Evolutionary conservation across 2,329 filamentous ascomycete genomes (phyloP).

Genomic region (Neonectria magnoliae): DNA sequence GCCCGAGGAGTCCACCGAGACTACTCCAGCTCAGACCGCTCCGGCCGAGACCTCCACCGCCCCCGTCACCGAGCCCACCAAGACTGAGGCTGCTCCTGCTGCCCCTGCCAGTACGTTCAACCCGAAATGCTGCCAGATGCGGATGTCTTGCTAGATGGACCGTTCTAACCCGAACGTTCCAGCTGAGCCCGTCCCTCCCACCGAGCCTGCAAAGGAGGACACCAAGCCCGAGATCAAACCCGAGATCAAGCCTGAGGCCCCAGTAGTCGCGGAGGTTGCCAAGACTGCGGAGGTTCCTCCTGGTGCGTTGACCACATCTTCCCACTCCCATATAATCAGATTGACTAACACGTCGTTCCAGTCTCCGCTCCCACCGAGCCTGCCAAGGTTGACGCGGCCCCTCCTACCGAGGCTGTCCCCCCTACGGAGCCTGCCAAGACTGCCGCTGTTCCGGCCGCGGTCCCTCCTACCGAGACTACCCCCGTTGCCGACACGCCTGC

Average conservation of each 20-base stretch:
- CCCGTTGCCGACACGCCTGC: slow-evolving; percentile 33
- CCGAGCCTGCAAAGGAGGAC: slow-evolving; percentile 42
- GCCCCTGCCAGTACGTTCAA: slow-evolving; percentile 45
- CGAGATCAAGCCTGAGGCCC: slow-evolving; percentile 38
- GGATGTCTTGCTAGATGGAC: slow-evolving; percentile 1
- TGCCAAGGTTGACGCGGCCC: slow-evolving; percentile 42
- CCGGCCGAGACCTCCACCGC: slow-evolving; percentile 39
- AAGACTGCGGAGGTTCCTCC: slow-evolving; percentile 39
- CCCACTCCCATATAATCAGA: neutral
- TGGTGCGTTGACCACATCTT: slow-evolving; percentile 27
- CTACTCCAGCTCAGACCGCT: slow-evolving; percentile 16
- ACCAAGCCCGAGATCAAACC: slow-evolving; percentile 37
- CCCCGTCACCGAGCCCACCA: slow-evolving; percentile 46
- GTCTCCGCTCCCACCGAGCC: slow-evolving; percentile 38
- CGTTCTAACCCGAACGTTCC: slow-evolving; percentile 27
- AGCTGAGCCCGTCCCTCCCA: slow-evolving; percentile 40
- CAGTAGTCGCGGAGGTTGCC: slow-evolving; percentile 43
- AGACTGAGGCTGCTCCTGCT: slow-evolving; percentile 48
- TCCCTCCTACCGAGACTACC: slow-evolving; percentile 38
- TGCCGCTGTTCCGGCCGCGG: slow-evolving; percentile 31
- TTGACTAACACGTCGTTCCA: slow-evolving; percentile 2
- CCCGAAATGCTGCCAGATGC: slow-evolving; percentile 19
- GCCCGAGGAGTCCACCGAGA: slow-evolving; percentile 45
- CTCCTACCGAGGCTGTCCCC: slow-evolving; percentile 41
- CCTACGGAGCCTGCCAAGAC: slow-evolving; percentile 42